A percentile compares a stretch with the other conserved stretches of the same genome.
Evolutionary conservation across 2,329 filamentous ascomycete species (phyloP).

Genomic region (Verticillium albo-atrum): DNA sequence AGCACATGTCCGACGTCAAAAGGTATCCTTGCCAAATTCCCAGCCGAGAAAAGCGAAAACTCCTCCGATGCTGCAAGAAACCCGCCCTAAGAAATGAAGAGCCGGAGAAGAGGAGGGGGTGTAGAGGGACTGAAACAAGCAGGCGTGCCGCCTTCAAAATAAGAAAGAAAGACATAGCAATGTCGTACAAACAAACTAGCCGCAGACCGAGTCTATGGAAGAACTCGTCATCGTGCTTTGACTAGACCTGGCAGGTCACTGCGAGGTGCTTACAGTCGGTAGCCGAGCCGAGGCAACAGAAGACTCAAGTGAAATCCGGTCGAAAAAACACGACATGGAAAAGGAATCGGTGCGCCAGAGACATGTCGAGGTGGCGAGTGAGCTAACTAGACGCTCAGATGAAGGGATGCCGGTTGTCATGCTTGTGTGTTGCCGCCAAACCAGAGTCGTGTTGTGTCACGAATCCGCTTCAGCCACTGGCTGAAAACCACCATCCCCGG

Average conservation of each 20-base stretch:
- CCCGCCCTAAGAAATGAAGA: slow-evolving; percentile 1
- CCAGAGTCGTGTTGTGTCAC: not conserved
- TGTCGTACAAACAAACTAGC: not conserved
- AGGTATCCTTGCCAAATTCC: not conserved
- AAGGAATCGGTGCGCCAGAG: not conserved
- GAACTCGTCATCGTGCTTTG: too few species aligned
- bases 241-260: too few species aligned
- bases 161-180: not conserved
- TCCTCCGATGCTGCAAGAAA: slow-evolving; percentile 2
- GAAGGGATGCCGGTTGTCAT: not conserved
- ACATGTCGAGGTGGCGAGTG: not conserved
- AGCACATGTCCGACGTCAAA: slow-evolving; percentile 2
- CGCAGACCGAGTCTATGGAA: not conserved
- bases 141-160: not conserved
- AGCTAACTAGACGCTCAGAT: not conserved
- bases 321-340: not conserved
- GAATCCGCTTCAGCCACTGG: slow-evolving; percentile 7
- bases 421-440: not conserved
- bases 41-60: slow-evolving; percentile 1
- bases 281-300: not conserved
- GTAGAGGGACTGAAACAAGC: not conserved
- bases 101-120: not conserved
- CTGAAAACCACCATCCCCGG: slow-evolving; percentile 7
- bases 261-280: not conserved
- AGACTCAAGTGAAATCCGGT: not conserved